Evolutionary conservation across 2,329 filamentous ascomycete species (phyloP), one percentile per base, ranked within the genome.

Genomic region (Hypocrella siamensis): DNA sequence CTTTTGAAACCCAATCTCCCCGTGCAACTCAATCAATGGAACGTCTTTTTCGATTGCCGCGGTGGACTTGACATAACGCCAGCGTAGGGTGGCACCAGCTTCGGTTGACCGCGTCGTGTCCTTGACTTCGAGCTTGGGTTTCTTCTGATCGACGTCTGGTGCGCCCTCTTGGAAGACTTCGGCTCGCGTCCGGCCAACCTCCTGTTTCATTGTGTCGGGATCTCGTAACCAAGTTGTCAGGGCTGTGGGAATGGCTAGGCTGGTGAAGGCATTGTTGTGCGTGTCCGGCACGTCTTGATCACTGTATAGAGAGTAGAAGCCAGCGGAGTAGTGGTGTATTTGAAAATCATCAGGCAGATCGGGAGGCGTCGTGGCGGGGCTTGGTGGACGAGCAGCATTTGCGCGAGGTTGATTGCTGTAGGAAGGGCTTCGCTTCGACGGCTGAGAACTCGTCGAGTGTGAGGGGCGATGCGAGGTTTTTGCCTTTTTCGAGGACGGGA

Each of bases 391-490:
- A 44, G 60, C 55, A 50, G 67, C 45, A 61, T 76, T 52, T 48
- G 65, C 39, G 57, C 75, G 54, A 57, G 73, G 51, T 49, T 78
- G 82, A 48, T 79, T 83, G 34, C 69, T 65, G 37, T 75, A 68
- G 3, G 68, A 69, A 33, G 79, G 69, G 36, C 73, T 74, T 36
- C 75, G 70, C 44, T 78, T 73, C 28, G 70, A 60, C 17, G 71
- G 64, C 31, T 77, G 62, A n/a, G 77, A 79, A 43, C 73, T 75
- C 40, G 82, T 60, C 2, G 86, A 93, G 36, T 78, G 75, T 19
- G 76, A 85, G 1, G 80, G 56, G 40, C 80, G 80, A 58, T 94
- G 88, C 30, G 68, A 74, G n/a, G 69, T 75, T 55, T 93, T 94
- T 2, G 77, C 52, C 46, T 84, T 85, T 54, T 93, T 94, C 25